These are phyloP conservation scores for Clonostachys chloroleuca DNA, from an alignment of 2,329 filamentous ascomycete genomes.

Conservation along the genomic window DNA sequence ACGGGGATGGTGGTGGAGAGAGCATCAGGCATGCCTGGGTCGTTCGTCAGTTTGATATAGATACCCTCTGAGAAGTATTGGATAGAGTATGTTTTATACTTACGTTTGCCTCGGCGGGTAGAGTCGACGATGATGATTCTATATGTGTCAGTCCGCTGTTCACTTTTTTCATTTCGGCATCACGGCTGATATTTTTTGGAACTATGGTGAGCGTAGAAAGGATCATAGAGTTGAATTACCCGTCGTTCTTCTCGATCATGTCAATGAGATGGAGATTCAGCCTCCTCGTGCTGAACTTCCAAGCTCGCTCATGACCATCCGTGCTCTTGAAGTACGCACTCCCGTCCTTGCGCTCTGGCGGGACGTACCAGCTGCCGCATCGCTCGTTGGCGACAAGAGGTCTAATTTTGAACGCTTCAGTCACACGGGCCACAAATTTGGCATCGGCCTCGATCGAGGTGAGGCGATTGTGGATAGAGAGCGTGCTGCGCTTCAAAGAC, in stretches of 20 bases:
- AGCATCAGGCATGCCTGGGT: constrained; percentile 80
- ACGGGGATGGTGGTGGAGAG: constrained; percentile 90
- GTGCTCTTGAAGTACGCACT: constrained; percentile 98
- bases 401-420: constrained; percentile 41
- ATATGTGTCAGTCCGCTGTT: neutral
- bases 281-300: constrained; percentile 82
- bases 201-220: neutral
- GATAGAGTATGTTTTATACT: constrained; percentile 13
- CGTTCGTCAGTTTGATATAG: constrained; percentile 5
- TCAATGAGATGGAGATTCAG: constrained; percentile 80
- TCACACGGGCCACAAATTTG: constrained; percentile 63
- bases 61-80: neutral
- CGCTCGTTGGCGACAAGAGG: constrained; percentile 89
- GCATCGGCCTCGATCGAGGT: constrained; percentile 75
- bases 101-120: constrained; percentile 83
- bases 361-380: constrained; percentile 94
- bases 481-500: constrained; percentile 70
- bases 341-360: constrained; percentile 56
- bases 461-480: constrained; percentile 79
- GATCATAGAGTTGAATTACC: constrained; percentile 38
- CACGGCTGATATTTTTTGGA: neutral
- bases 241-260: constrained; percentile 60
- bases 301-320: constrained; percentile 86
- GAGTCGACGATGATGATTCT: constrained; percentile 87
- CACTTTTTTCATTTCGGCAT: neutral